Base-by-base conservation (phyloP, 306 rosid genomes). In the Sicyos baderoa region DNA sequence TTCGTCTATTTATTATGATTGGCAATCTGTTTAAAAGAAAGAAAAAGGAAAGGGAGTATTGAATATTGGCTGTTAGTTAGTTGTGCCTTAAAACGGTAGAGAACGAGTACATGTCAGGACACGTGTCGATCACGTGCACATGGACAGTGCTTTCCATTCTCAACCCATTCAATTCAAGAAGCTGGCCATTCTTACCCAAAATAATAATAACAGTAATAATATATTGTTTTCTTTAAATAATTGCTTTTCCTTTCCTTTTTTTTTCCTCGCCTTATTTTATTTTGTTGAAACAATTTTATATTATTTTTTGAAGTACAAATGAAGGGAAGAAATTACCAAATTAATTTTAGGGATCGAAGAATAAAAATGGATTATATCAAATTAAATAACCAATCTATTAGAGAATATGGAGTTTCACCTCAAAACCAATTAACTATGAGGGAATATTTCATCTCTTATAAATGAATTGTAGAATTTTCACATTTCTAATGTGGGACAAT, bases 1-100 rank as follows among this genome's bases (percentile, higher is more conserved):
- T 29, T 1, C 4, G 35, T 29, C 35, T 29, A 1, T 29, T 3
- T 1, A 22, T 56, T 56, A 56, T 23, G 8, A 22, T 56, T 15
- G 6, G 7, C 1, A 4, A 14, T 25, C 25, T 25, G 15, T 59
- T 59, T 32, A 32, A n/a, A 9, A 2, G 3, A 16, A 29, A 29
- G 8, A 25, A 27, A 59, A 2, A 27, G 8, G 0, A 15, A 32
- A 7, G 8, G 29, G 2, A 15, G 19, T 25, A 25, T 57, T 57
- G 40, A 15, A 59, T 59, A 29, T 10, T 18, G 65, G 32, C 5
- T 14, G 64, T 27, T 58, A 27, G 64, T 32, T n/a, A 60, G 47
- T 60, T 60, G 67, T 21, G 67, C 2, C 42, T 29, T 58, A 57
- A 57, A 35, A 57, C 42, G 65, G 65, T 27, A 29, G 63, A 13